These are phyloP conservation scores for Neurospora sublineolata DNA, from an alignment of 495 filamentous ascomycete species.

Conservation along the genomic window DNA sequence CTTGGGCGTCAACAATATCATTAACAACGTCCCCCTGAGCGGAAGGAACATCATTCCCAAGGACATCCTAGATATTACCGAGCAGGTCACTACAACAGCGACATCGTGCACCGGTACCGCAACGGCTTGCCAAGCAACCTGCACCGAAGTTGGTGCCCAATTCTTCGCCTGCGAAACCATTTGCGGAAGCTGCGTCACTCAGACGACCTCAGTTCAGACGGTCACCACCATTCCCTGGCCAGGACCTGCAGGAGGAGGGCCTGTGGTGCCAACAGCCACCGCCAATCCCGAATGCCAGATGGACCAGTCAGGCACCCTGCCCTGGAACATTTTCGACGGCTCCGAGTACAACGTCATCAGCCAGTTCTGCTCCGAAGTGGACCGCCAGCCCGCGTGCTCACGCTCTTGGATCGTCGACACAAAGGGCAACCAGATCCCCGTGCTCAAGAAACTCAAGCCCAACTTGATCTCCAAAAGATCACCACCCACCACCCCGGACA, in stretches of 20 bases:
- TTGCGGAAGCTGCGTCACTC: neutral
- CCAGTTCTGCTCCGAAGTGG: neutral
- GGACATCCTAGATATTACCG: no score
- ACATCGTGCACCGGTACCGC: no score
- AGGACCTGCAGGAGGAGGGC: neutral
- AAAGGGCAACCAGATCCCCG: neutral
- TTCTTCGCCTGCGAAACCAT: no score
- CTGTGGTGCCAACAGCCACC: neutral
- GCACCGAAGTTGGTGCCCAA: no score
- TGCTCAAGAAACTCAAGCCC: neutral
- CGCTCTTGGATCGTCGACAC: neutral
- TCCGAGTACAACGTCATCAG: neutral
- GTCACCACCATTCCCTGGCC: neutral
- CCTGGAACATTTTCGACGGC: neutral
- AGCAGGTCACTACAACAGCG: no score
- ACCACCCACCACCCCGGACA: neutral
- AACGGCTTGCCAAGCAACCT: no score
- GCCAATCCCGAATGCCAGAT: neutral
- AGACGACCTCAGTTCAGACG: neutral
- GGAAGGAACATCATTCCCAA: no score
- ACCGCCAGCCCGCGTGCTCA: neutral
- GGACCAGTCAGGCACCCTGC: neutral
- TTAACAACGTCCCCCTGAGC: no score
- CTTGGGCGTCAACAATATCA: no score
- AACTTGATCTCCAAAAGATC: neutral